Evolutionary conservation across 2,329 filamentous ascomycete genomes (phyloP).

Genomic region (Pseudogymnoascus sp.): DNA sequence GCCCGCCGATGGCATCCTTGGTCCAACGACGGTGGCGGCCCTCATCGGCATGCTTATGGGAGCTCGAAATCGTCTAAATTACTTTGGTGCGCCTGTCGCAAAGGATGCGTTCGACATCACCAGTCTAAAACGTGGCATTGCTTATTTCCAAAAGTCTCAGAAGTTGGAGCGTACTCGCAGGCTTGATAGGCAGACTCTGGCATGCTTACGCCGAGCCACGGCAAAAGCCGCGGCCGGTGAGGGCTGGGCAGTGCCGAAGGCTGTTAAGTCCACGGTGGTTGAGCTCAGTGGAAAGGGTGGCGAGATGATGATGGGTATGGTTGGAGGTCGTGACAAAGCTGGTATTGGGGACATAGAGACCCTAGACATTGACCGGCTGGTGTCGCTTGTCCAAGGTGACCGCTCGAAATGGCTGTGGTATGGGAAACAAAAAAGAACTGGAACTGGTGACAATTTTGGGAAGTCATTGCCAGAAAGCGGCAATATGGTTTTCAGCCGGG

Average conservation of each 20-base stretch:
- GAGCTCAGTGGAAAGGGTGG: conserved; percentile 91
- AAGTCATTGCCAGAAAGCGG: conserved; percentile 39
- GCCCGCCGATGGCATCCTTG: conserved; percentile 84
- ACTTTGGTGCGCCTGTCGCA: conserved; percentile 70
- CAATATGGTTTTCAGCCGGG: conserved; percentile 47
- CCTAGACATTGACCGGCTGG: conserved; percentile 76
- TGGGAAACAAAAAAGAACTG: conserved; percentile 70
- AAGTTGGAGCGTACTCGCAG: conserved; percentile 71
- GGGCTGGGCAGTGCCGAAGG: conserved; percentile 84
- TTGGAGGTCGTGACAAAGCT: conserved; percentile 72
- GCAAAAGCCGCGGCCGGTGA: conserved; percentile 85
- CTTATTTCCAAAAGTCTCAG: conserved; percentile 81
- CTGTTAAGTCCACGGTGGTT: conserved; percentile 89
- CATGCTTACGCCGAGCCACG: conserved; percentile 72
- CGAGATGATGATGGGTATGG: conserved; percentile 93
- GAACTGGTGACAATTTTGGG: conserved; percentile 37
- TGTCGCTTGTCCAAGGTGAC: conserved; percentile 70
- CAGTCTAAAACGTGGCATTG: conserved; percentile 73
- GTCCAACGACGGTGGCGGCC: conserved; percentile 83
- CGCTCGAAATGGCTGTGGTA: conserved; percentile 91
- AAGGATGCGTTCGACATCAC: conserved; percentile 91
- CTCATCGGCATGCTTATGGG: conserved; percentile 83
- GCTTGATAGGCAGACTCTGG: conserved; percentile 75
- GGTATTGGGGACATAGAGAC: conserved; percentile 92
- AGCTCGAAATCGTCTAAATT: conserved; percentile 79